Conservation (phyloP, 2,329 filamentous ascomycete genomes). For the Bipolaris cookei region DNA sequence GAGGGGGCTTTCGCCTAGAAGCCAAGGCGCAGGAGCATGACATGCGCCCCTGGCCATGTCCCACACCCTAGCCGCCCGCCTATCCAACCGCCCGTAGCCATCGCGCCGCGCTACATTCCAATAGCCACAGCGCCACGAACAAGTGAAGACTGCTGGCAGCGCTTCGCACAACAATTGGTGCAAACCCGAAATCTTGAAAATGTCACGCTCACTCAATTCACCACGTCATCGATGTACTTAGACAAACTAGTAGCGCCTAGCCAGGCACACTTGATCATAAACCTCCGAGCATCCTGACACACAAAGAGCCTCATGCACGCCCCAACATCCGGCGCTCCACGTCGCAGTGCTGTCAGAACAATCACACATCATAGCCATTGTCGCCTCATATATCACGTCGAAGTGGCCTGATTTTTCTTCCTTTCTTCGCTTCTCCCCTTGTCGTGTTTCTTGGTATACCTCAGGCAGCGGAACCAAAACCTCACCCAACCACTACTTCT, state of each 20-base stretch:
- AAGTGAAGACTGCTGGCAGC: constrained; percentile 1
- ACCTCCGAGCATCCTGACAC: constrained; percentile 34
- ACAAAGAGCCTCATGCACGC: constrained; percentile 33
- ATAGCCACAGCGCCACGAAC: constrained; percentile 11
- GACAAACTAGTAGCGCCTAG: constrained; percentile 14
- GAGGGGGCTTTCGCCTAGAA: constrained; percentile 10
- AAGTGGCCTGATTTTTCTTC: constrained; percentile 41
- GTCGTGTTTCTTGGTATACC: constrained; percentile 30
- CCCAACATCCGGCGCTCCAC: constrained; percentile 33
- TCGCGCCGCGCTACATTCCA: constrained; percentile 6
- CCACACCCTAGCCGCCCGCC: constrained; percentile 10
- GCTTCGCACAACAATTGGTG: constrained; percentile 18
- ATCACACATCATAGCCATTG: constrained; percentile 24
- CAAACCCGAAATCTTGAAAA: not conserved
- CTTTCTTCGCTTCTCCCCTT: constrained; percentile 20
- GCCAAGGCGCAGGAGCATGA: constrained; percentile 13
- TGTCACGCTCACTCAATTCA: not conserved
- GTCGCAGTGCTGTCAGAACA: constrained; percentile 41
- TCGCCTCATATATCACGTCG: constrained; percentile 38
- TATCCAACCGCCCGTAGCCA: constrained; percentile 7
- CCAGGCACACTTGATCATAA: constrained; percentile 30
- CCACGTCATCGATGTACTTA: not conserved
- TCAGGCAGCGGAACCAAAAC: constrained; percentile 24
- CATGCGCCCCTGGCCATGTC: constrained; percentile 12
- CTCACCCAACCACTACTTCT: constrained; percentile 8